Percentiles rank a stretch among this genome's conserved stretches.
phyloP scores from a whole-genome alignment of 179 eudicot genomes.

The Actinidia arguta region DNA sequence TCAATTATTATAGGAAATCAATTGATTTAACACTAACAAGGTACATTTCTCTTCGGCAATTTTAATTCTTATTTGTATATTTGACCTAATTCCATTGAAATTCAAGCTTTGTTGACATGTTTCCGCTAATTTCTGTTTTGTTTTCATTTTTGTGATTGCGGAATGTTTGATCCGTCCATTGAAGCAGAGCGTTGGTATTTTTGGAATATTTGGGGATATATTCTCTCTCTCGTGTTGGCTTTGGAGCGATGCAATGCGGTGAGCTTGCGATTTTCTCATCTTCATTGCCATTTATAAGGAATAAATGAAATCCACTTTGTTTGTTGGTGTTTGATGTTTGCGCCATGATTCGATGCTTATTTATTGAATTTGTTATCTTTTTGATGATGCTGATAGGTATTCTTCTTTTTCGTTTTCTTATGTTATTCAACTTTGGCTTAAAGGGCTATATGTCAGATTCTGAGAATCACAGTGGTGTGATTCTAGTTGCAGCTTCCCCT shows the following conservation, averaged over 20 bases:
- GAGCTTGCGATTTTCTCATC: background rate
- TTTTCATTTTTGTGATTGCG: background rate
- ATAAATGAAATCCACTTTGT: background rate
- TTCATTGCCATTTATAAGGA: background rate
- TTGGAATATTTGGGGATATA: background rate
- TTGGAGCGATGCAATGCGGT: background rate
- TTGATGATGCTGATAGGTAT: background rate
- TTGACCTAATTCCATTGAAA: background rate
- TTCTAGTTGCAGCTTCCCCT: too few species aligned
- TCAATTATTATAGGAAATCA: background rate
- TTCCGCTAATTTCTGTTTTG: too few species aligned
- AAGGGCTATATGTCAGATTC: background rate
- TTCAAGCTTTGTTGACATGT: background rate
- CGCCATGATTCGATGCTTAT: background rate
- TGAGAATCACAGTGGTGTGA: background rate
- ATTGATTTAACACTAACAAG: background rate
- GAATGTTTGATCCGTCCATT: background rate
- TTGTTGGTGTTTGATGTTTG: background rate
- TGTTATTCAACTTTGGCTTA: background rate
- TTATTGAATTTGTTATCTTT: background rate
- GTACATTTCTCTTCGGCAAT: background rate
- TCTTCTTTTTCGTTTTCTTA: background rate
- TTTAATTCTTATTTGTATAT: background rate
- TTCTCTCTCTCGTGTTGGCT: background rate
- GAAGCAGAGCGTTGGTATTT: background rate